Evolutionary conservation across 495 filamentous ascomycete genomes (phyloP).

Genomic region (Penicillium maclennaniae): DNA sequence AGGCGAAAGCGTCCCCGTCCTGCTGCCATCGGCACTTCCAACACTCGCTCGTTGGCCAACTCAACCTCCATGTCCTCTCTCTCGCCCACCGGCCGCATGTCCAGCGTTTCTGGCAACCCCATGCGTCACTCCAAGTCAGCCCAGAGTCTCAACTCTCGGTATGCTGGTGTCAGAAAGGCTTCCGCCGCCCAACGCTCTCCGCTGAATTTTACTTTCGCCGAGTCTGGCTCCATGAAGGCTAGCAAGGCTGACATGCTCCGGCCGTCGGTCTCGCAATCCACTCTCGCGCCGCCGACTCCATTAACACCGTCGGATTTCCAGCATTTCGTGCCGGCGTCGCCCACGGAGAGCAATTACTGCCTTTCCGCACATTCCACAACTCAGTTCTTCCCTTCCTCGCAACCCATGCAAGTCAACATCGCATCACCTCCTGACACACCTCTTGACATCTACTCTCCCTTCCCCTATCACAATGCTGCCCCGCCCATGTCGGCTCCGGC

Average conservation of each 20-base stretch:
- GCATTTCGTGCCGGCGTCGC: slow-evolving; percentile 39
- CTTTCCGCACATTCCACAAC: slow-evolving; percentile 37
- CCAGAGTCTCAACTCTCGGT: slow-evolving; percentile 45
- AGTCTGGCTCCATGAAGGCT: slow-evolving; percentile 39
- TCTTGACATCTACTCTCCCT: slow-evolving; percentile 37
- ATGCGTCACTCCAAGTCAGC: slow-evolving; percentile 55
- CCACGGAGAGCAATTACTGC: slow-evolving; percentile 39
- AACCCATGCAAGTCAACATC: slow-evolving; percentile 45
- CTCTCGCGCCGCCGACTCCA: slow-evolving; percentile 45
- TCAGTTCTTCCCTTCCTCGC: slow-evolving; percentile 40
- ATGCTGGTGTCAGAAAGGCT: slow-evolving; percentile 50
- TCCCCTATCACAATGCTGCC: slow-evolving; percentile 36
- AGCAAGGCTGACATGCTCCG: slow-evolving; percentile 41
- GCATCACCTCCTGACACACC: slow-evolving; percentile 48
- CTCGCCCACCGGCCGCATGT: slow-evolving; percentile 35
- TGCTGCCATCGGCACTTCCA: slow-evolving; percentile 48
- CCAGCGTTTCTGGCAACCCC: slow-evolving; percentile 32
- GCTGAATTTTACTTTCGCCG: slow-evolving; percentile 48
- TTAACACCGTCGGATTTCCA: slow-evolving; percentile 46
- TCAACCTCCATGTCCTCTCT: slow-evolving; percentile 43
- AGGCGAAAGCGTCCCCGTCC: slow-evolving; percentile 52
- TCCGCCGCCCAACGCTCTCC: slow-evolving; percentile 50
- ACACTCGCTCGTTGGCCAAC: slow-evolving; percentile 33
- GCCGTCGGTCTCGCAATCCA: slow-evolving; percentile 37
- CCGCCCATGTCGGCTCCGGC: slow-evolving; percentile 47